Evolutionary conservation across 2,329 filamentous ascomycete genomes (phyloP), one percentile per base, ranked within the genome.

Genomic region (Beauveria sp.): DNA sequence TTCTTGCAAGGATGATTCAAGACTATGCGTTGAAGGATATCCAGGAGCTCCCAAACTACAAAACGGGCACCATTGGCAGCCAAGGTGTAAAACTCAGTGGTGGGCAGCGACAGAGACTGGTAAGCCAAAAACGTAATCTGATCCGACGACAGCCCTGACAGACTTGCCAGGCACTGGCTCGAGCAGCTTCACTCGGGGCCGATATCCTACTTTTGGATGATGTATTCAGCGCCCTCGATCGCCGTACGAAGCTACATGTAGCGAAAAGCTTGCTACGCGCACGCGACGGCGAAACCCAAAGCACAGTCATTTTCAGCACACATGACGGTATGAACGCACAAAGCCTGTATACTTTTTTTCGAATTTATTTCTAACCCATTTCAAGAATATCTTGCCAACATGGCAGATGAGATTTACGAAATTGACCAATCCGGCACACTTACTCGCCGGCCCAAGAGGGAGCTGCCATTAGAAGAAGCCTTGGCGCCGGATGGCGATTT

Each of bases 101-200:
- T 8, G 57, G 57, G 3, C 57, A 59, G 47, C 47, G 57, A 12
- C 57, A 59, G 24, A 50, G 57, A 43, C 34, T 59, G 47, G 57
- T 52, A 45, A 42, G 57, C 9, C 16, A 2, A 12, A 34, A 34
- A 16, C 5, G 3, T 6, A 10, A 14, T 20, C 7, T 18, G 7
- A n/a, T 16, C 2, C 7, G 6, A 7, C 16, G 12, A 20, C 22
- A 18, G 16, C 20, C n/a, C 22, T 54, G 24, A 54, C 52, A n/a
- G 22, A 14, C 5, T 18, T 28, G 5, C 22, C 20, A 56, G 54
- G 54, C 54, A 22, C 42, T 46, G 16, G 54, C 42, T 24, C 24
- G 42, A 24, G 42, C 42, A 24, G 16, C 40, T 8, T 30, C 26
- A 2, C 42, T 47, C 1, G 26, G 46, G 28, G 34, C n/a, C 3